These are phyloP conservation scores for Rugonectria rugulosa DNA, from an alignment of 2,329 filamentous ascomycete genomes.

Conservation along the genomic window DNA sequence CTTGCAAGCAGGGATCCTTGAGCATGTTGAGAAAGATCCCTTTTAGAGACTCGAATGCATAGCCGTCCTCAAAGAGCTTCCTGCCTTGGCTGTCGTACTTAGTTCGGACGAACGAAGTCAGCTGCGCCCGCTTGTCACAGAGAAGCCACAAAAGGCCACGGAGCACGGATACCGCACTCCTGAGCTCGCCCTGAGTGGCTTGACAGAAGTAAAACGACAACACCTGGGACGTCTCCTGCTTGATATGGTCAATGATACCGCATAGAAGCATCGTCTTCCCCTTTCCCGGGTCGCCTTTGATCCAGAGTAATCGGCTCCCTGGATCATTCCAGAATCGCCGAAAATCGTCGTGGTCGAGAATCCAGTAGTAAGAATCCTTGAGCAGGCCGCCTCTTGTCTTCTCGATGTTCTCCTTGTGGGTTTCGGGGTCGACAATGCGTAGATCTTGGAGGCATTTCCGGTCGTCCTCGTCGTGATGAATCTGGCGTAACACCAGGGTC, in stretches of 20 bases:
- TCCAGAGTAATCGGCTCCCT: slow-evolving; percentile 38
- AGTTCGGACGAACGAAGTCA: slow-evolving; percentile 45
- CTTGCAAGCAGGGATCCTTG: slow-evolving; percentile 5
- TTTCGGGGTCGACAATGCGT: neutral
- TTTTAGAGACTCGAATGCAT: slow-evolving; percentile 46
- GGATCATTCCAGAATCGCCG: slow-evolving; percentile 32
- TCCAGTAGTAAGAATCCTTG: slow-evolving; percentile 42
- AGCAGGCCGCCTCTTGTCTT: slow-evolving; percentile 31
- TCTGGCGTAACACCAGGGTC: neutral
- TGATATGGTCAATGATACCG: slow-evolving; percentile 38
- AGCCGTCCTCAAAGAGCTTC: slow-evolving; percentile 48
- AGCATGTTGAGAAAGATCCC: slow-evolving; percentile 51
- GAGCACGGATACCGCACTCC: slow-evolving; percentile 50
- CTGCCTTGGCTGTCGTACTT: slow-evolving; percentile 45
- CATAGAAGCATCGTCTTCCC: slow-evolving; percentile 49
- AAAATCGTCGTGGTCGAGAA: slow-evolving; percentile 41
- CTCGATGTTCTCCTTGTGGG: slow-evolving; percentile 23
- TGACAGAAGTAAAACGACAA: slow-evolving; percentile 54
- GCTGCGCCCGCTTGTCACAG: slow-evolving; percentile 40
- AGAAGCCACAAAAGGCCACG: slow-evolving; percentile 54
- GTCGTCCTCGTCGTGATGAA: neutral
- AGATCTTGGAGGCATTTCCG: neutral
- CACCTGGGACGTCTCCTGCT: neutral
- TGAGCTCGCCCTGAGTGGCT: slow-evolving; percentile 46
- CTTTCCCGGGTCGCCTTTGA: slow-evolving; percentile 48